Percentiles rank a stretch among this genome's conserved stretches.
Evolutionary conservation across 2,329 filamentous ascomycete species (phyloP).

Genomic region (Diplocarpon mali): DNA sequence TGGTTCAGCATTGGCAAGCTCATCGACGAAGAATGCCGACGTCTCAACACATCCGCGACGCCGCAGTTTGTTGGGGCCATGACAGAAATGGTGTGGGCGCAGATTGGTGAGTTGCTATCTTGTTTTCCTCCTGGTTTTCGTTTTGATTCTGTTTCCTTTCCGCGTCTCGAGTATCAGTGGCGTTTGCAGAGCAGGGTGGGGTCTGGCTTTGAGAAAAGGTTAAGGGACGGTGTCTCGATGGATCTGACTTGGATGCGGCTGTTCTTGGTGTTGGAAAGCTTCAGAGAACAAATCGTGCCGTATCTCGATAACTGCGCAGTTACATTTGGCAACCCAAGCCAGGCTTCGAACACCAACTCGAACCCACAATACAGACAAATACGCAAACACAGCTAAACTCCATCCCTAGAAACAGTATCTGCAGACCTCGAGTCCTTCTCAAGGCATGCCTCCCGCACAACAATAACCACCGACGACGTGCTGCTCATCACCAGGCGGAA

Average conservation of each 20-base stretch:
- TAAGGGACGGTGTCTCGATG: no score
- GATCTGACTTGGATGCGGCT: no score
- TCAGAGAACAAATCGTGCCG: no score
- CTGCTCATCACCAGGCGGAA: slow-evolving; percentile 80
- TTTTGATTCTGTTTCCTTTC: background rate
- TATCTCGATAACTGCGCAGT: no score
- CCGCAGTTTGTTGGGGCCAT: slow-evolving; percentile 80
- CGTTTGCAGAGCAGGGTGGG: no score
- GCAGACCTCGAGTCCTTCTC: slow-evolving; percentile 55
- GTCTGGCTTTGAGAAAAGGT: no score
- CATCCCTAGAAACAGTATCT: slow-evolving; percentile 36
- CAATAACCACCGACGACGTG: slow-evolving; percentile 77
- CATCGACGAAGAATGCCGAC: slow-evolving; percentile 72
- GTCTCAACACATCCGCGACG: slow-evolving; percentile 71
- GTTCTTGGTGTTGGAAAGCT: no score
- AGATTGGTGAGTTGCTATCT: slow-evolving; percentile 52
- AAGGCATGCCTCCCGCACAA: slow-evolving; percentile 70
- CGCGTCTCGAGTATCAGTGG: background rate
- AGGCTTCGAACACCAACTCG: background rate
- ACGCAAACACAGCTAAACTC: background rate
- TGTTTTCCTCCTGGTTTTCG: background rate
- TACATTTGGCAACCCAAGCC: no score
- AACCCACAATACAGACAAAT: background rate
- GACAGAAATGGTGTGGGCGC: slow-evolving; percentile 78
- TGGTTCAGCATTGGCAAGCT: slow-evolving; percentile 81